Evolutionary conservation across 2,329 filamentous ascomycete species (phyloP), one percentile per base, ranked within the genome.

Genomic region (Trichoderma arundinaceum): DNA sequence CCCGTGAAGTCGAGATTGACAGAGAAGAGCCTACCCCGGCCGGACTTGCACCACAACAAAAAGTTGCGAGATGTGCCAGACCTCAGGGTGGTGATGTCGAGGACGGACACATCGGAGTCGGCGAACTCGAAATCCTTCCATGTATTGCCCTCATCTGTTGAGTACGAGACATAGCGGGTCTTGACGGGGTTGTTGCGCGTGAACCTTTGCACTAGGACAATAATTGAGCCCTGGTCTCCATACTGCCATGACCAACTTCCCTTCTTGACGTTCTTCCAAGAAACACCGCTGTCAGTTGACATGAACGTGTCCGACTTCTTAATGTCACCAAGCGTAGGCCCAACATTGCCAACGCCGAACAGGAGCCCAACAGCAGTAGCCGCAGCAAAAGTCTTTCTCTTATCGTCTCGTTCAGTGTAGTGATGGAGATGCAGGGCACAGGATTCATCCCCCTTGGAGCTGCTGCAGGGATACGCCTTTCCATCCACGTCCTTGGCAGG

Each of bases 361-460:
- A 98, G 92, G 61, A 99, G 78, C 10, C 95, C 96, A 43, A 97
- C 87, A 1, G 95, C 94, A 3, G 92, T 93, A 53, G 88, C 86
- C 2, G 94, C 97, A 8, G 92, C 95, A 77, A 92, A 98, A 0
- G 92, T 96, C 75, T 94, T 91, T 53, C 89, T 82, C 72, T 89
- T 90, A 75, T 98, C 92, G 38, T 80, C 81, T 68, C 95, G 88
- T 78, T 99, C 95, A 0, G 96, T 98, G 79, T 96, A 99, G 64
- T 94, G 92, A 76, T 99, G 96, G 43, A 99, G 84, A 77, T 99
- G 93, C 64, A 99, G 83, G 3, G 92, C 90, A 76, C 96, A 99
- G 64, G 89, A 85, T 19, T 88, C 82, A 52, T 78, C 82, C 73
- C 88, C 86, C 44, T 82, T 80, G 28, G 79, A 79, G 67, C 83